phyloP scores from a whole-genome alignment of 176 grass and related monocot genomes.

The Aegilops sharonensis region DNA sequence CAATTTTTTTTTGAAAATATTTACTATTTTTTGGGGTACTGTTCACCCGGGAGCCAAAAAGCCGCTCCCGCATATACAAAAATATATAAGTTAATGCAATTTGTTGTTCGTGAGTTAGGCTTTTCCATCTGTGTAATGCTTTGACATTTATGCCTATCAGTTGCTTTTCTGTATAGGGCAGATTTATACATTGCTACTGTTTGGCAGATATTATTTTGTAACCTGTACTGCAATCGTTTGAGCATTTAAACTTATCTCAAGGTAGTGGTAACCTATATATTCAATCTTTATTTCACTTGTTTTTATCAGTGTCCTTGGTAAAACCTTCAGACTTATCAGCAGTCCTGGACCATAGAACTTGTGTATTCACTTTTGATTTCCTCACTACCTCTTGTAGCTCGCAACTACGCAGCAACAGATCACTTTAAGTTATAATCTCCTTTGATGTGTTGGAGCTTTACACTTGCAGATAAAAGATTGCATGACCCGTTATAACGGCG shows the following conservation, averaged over 20 bases:
- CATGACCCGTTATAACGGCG: slow-evolving; percentile 90
- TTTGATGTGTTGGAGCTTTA: slow-evolving; percentile 3
- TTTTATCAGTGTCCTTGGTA: not conserved
- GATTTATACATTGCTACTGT: not conserved
- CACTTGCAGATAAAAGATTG: slow-evolving; percentile 81
- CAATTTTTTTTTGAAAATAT: too few species aligned
- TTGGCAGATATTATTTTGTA: not conserved
- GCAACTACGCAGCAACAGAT: not conserved
- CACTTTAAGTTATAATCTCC: not conserved
- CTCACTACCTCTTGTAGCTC: not conserved
- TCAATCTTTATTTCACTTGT: not conserved
- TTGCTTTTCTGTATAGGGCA: not conserved
- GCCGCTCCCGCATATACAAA: too few species aligned
- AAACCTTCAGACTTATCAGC: not conserved
- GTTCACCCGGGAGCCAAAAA: too few species aligned
- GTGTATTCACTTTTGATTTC: not conserved
- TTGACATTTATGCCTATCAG: not conserved
- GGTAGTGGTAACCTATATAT: not conserved
- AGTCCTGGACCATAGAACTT: not conserved
- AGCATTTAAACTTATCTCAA: not conserved
- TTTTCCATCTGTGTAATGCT: not conserved
- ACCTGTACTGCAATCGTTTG: not conserved
- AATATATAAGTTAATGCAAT: not conserved
- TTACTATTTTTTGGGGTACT: too few species aligned
- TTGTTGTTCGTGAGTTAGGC: not conserved